Base-by-base conservation (phyloP, 352 stramenopile species). In the Phytopythium boreale region DNA sequence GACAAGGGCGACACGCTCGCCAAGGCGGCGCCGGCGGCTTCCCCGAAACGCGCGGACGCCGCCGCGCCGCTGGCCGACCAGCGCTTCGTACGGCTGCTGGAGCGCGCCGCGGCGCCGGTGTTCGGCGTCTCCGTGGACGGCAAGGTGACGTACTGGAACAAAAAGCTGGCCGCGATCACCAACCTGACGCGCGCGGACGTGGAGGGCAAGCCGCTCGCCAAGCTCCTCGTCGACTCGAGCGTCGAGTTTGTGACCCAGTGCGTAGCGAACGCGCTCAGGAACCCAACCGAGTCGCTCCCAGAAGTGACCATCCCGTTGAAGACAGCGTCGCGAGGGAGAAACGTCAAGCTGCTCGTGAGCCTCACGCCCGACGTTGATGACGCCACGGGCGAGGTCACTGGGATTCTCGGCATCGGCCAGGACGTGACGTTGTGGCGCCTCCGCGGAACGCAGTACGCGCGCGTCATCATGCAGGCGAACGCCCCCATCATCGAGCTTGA, bases 401-500 rank as follows among this genome's bases (percentile, higher is more conserved):
- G 68, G 2, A 11, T 76, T 9, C 43, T 76, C 34, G 69, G 65
- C 24, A 77, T 89, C 43, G 80, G 79, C 29, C 75, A 89, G 62
- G 77, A 88, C 56, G 72, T 88, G 24, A 88, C 80, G 15, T 53
- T 76, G 31, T 80, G 69, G 67, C 64, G 71, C 12, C 36, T 81
- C 26, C 71, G 74, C 36, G 79, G 76, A 22, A 76, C 70, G 14
- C 73, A 91, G 63, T 88, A 89, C 69, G 72, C 74, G 50, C 62
- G 70, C 34, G 77, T 92, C 12, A 78, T 89, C 59, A 84, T 90
- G 66, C 85, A 88, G 44, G 84, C 84, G 2, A 93, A 90, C 62
- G 78, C 80, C 22, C 82, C 84, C 1, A 92, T 94, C 36, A 80
- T 96, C 49, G 85, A 90, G 61, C 69, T 94, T 20, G 83, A 96